These are phyloP conservation scores for Acer yangbiense DNA, from an alignment of 345 rosid genomes.

Conservation along the genomic window DNA sequence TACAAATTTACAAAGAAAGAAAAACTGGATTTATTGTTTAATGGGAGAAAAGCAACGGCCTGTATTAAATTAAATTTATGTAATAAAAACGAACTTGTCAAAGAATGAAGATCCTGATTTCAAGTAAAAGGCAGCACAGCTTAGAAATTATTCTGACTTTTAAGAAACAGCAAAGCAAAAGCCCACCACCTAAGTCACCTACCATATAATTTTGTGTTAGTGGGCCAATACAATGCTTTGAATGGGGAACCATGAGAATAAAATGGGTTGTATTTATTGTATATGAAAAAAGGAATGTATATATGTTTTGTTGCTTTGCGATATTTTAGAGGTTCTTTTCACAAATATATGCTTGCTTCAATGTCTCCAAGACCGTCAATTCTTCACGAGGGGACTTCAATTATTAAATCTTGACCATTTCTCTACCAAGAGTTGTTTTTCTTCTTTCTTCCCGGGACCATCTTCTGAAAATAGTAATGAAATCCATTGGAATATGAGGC, in stretches of 20 bases:
- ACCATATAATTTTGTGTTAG: background rate
- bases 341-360: conserved; percentile 3
- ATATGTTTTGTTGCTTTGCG: background rate
- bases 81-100: background rate
- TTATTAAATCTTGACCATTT: background rate
- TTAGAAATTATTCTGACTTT: conserved; percentile 14
- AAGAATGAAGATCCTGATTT: background rate
- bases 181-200: background rate
- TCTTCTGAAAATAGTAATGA: background rate
- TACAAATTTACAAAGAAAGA: too few relatives aligned
- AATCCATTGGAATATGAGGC: background rate
- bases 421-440: too few relatives aligned
- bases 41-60: background rate
- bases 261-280: conserved; percentile 4
- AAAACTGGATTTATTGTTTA: too few relatives aligned
- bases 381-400: background rate
- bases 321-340: background rate
- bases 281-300: background rate
- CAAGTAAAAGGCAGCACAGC: background rate
- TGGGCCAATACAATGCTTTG: conserved; percentile 8
- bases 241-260: conserved; percentile 16
- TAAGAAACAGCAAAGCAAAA: background rate
- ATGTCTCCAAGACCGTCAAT: conserved; percentile 1
- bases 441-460: too few relatives aligned
- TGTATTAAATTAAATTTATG: background rate